Evolutionary conservation across 2,329 filamentous ascomycete species (phyloP).

Genomic region (Balansia obtecta): DNA sequence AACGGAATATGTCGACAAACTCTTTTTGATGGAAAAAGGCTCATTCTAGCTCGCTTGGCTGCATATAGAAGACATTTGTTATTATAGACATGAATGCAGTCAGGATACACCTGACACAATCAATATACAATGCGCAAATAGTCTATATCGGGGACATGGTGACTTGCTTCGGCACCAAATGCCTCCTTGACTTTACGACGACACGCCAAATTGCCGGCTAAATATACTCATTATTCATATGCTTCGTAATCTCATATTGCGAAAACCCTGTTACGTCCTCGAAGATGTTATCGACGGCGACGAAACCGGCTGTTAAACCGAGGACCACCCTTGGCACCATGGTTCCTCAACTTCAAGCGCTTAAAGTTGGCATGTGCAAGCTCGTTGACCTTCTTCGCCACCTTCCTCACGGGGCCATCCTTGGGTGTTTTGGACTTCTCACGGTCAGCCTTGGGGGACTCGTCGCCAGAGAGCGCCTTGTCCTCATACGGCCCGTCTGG

Average conservation of each 20-base stretch:
- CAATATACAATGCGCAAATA: too few relatives aligned
- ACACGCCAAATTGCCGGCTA: neutral
- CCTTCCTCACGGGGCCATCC: constrained; percentile 36
- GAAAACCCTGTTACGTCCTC: neutral
- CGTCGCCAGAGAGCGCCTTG: constrained; percentile 4
- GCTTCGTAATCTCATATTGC: neutral
- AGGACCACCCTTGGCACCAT: constrained; percentile 48
- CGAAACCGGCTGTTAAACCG: constrained; percentile 46
- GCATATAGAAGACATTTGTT: too few relatives aligned
- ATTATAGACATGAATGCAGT: too few relatives aligned
- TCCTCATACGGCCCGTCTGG: constrained; percentile 11
- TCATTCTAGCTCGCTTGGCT: too few relatives aligned
- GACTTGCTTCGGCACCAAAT: too few relatives aligned
- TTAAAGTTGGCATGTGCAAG: constrained; percentile 56
- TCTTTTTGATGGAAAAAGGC: too few relatives aligned
- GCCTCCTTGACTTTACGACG: neutral
- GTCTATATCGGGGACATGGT: too few relatives aligned
- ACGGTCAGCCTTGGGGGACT: constrained; percentile 13
- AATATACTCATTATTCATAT: neutral
- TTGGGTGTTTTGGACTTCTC: constrained; percentile 20
- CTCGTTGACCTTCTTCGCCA: constrained; percentile 48
- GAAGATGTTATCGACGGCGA: constrained; percentile 25
- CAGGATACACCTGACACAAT: too few relatives aligned
- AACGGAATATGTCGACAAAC: too few relatives aligned
- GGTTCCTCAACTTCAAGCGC: constrained; percentile 49